Percentiles rank a stretch among this genome's conserved stretches.
phyloP scores from a whole-genome alignment of 257 asterid genomes.

The Sherardia arvensis region DNA sequence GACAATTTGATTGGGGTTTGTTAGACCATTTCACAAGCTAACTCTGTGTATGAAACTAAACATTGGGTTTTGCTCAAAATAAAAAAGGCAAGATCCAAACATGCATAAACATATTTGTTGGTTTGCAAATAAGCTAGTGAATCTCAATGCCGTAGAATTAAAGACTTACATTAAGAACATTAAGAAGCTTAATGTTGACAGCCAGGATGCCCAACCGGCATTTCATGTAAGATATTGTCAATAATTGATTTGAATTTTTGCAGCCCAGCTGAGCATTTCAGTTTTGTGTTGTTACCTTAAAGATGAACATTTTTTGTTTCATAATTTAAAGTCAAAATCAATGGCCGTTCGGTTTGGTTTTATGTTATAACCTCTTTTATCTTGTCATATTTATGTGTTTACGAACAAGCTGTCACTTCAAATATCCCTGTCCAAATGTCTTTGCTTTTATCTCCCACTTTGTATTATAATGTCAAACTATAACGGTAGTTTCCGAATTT shows the following conservation, averaged over 20 bases:
- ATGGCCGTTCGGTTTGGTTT: conserved; percentile 13
- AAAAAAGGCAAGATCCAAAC: neutral
- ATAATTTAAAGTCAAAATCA: conserved; percentile 9
- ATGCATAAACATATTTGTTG: neutral
- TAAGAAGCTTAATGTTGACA: neutral
- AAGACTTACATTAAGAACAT: neutral
- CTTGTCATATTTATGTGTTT: conserved; percentile 8
- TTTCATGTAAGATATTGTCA: neutral
- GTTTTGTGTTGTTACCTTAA: conserved; percentile 7
- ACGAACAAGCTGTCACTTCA: conserved; percentile 7
- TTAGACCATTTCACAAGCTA: neutral
- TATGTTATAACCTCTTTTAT: conserved; percentile 8
- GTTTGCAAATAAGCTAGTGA: neutral
- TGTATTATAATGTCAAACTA: neutral
- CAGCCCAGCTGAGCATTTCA: neutral
- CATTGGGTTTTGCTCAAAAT: conserved; percentile 6
- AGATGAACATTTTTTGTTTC: conserved; percentile 7
- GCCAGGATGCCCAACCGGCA: neutral
- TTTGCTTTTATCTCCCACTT: conserved; percentile 18
- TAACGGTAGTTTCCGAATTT: neutral
- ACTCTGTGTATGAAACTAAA: neutral
- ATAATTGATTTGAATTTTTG: neutral
- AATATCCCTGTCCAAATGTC: conserved; percentile 7
- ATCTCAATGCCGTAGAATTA: conserved; percentile 9
- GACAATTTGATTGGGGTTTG: neutral